Conservation (phyloP, 2,329 filamentous ascomycete genomes). For the Magnaporthiopsis incrustans region DNA sequence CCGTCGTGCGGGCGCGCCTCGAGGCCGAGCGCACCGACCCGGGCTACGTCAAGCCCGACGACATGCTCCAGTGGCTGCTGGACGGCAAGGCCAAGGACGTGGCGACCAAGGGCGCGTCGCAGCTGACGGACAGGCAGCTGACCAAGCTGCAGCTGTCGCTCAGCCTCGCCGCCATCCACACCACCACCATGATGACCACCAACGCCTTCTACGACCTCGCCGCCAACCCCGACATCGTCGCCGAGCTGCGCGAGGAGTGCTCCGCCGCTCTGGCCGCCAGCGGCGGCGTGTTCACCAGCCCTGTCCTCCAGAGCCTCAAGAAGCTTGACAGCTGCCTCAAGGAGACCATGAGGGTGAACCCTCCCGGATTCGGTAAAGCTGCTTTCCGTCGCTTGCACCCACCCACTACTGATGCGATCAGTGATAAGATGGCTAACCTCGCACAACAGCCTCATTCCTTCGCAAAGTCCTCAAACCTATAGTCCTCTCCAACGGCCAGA, state of each 20-base stretch:
- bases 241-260: constrained; percentile 44
- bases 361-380: neutral
- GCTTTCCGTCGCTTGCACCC: no score
- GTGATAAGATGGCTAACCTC: no score
- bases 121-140: constrained; percentile 24
- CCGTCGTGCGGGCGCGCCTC: constrained; percentile 24
- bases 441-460: constrained; percentile 31
- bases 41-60: constrained; percentile 28
- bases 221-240: constrained; percentile 38
- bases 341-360: constrained; percentile 7
- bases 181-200: constrained; percentile 36
- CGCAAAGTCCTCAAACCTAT: constrained; percentile 43
- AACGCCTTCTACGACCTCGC: constrained; percentile 46
- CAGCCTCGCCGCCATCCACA: constrained; percentile 43
- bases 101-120: constrained; percentile 7
- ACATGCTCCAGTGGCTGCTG: constrained; percentile 40
- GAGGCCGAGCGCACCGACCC: constrained; percentile 14
- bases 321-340: constrained; percentile 10
- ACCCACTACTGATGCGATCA: no score
- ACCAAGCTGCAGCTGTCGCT: constrained; percentile 34
- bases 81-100: constrained; percentile 27
- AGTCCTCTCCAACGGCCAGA: constrained; percentile 45
- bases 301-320: constrained; percentile 16
- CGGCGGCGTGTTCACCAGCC: constrained; percentile 20
- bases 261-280: constrained; percentile 26